Evolutionary conservation across 345 rosid genomes (phyloP).

Genomic region (Brassica cretica): DNA sequence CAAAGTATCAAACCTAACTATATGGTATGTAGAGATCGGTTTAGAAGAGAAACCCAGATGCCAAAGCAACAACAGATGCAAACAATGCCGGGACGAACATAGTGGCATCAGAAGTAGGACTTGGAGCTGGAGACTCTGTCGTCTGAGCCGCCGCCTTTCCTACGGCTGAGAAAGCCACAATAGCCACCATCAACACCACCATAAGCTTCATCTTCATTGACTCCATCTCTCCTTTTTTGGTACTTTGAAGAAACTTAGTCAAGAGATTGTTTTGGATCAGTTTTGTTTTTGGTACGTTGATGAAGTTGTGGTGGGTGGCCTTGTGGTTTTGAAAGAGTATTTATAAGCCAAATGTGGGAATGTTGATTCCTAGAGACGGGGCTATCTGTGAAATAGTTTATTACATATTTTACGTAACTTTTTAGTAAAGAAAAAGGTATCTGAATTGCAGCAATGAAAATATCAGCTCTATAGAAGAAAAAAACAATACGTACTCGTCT

Average conservation of each 20-base stretch:
- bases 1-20: slow-evolving; percentile 4
- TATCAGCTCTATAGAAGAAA: not conserved
- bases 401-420: slow-evolving; percentile 17
- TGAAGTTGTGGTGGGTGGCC: slow-evolving; percentile 29
- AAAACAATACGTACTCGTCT: not conserved
- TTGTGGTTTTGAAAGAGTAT: slow-evolving; percentile 28
- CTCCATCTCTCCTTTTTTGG: slow-evolving; percentile 23
- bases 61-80: slow-evolving; percentile 44
- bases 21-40: slow-evolving; percentile 23
- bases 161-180: slow-evolving; percentile 39
- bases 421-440: slow-evolving; percentile 33
- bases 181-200: slow-evolving; percentile 36
- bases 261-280: not conserved
- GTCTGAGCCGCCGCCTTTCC: slow-evolving; percentile 34
- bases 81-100: slow-evolving; percentile 39
- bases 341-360: slow-evolving; percentile 21
- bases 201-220: slow-evolving; percentile 38
- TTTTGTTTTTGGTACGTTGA: slow-evolving; percentile 3
- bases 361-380: slow-evolving; percentile 17
- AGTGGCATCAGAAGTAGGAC: slow-evolving; percentile 42
- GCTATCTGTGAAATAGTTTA: not conserved
- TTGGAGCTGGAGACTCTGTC: slow-evolving; percentile 42
- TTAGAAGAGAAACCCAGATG: slow-evolving; percentile 35
- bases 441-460: slow-evolving; percentile 17
- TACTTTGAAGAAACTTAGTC: slow-evolving; percentile 11